phyloP scores from a whole-genome alignment of 2,329 filamentous ascomycete species.

The Fusarium sp. region DNA sequence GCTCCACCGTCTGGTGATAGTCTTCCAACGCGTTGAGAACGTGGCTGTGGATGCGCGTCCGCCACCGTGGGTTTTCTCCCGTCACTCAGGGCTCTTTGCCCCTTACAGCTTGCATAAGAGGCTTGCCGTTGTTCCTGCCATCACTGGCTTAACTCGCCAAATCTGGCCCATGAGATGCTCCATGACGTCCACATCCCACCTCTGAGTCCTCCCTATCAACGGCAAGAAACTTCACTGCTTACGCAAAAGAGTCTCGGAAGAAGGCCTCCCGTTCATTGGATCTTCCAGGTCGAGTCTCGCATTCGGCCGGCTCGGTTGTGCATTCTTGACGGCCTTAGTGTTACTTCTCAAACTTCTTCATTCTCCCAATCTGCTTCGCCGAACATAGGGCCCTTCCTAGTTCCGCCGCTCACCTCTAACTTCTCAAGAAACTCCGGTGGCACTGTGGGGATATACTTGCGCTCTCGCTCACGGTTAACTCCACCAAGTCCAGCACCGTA shows the following conservation, averaged over 20 bases:
- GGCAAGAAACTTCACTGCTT: conserved; percentile 6
- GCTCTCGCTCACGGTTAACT: conserved; percentile 87
- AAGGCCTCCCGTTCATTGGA: neutral
- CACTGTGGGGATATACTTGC: conserved; percentile 96
- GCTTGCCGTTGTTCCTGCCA: conserved; percentile 19
- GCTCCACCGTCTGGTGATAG: conserved; percentile 7
- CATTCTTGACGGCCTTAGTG: conserved; percentile 12
- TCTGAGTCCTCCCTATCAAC: neutral
- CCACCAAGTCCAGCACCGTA: conserved; percentile 97
- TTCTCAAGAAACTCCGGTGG: conserved; percentile 93
- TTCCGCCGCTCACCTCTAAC: conserved; percentile 71
- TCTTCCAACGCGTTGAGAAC: conserved; percentile 3
- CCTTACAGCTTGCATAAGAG: conserved; percentile 45
- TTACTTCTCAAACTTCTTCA: conserved; percentile 63
- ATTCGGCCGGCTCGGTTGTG: neutral
- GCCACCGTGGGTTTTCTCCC: conserved; percentile 24
- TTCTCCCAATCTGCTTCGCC: conserved; percentile 75
- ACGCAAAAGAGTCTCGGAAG: conserved; percentile 7
- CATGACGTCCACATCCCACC: conserved; percentile 20
- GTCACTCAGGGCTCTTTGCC: conserved; percentile 21
- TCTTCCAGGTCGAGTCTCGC: neutral
- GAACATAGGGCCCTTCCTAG: conserved; percentile 67
- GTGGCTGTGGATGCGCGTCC: conserved; percentile 8
- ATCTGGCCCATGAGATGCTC: conserved; percentile 6
- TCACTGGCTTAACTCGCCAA: conserved; percentile 15